Evolutionary conservation across 345 rosid species (phyloP).

Genomic region (Trapa incisa): DNA sequence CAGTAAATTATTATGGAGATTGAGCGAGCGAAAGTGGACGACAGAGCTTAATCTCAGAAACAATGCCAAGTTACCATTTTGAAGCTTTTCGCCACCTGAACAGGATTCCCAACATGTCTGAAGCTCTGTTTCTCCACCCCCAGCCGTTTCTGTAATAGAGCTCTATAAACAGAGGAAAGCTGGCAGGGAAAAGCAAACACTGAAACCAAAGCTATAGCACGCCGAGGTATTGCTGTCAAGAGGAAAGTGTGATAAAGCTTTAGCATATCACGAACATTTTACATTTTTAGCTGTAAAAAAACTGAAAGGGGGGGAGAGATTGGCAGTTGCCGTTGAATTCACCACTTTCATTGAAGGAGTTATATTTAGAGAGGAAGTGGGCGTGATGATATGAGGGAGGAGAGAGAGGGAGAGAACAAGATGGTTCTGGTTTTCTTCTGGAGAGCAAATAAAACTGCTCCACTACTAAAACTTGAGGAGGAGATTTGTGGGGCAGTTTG

Average conservation of each 20-base stretch:
- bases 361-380: conserved; percentile 31
- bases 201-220: conserved; percentile 1
- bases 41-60: background rate
- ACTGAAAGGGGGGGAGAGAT: background rate
- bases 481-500: conserved; percentile 13
- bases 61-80: conserved; percentile 33
- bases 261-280: background rate
- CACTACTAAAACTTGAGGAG: conserved; percentile 8
- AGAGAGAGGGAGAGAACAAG: conserved; percentile 3
- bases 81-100: conserved; percentile 79
- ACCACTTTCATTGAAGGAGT: conserved; percentile 11
- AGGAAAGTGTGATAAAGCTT: background rate
- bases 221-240: background rate
- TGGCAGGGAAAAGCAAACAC: background rate
- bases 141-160: conserved; percentile 1
- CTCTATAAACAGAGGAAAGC: conserved; percentile 4
- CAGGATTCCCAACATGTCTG: conserved; percentile 50
- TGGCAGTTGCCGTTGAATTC: conserved; percentile 3
- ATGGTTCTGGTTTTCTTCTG: conserved; percentile 10
- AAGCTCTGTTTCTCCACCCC: background rate
- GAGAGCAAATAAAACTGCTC: conserved; percentile 24
- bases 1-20: background rate
- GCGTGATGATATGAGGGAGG: conserved; percentile 13
- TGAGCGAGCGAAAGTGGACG: background rate
- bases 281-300: background rate